Evolutionary conservation across 2,329 filamentous ascomycete genomes (phyloP), one percentile per base, ranked within the genome.

Genomic region (Aspergillus bombycis): DNA sequence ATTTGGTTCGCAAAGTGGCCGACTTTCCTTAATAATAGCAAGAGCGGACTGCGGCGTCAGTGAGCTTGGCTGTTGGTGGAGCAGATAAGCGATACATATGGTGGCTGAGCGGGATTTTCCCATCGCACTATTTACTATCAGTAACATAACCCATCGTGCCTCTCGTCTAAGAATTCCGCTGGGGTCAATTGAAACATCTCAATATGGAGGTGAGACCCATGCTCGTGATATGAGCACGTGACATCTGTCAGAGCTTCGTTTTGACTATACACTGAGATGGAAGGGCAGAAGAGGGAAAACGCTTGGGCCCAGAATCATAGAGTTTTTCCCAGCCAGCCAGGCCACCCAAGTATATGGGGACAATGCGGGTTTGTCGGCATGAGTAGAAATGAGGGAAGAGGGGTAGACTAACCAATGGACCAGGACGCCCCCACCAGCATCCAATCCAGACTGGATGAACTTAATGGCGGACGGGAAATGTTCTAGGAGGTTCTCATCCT

Each of bases 81-180:
- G 90, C 57, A 98, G 83, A 78, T 94, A 98, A 65, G 95, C 94
- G 62, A 96, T 86, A 60, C 92, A 86, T 68, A 92, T 87, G 36
- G 93, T 90, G 68, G 94, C 91, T 55, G 94, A 98, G 63, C 95
- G 91, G 38, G 94, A 97, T 80, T 96, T 96, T 59, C 95, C 95
- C 89, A 97, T 97, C 26, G 93, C 94, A 84, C 95, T 97, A 57
- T 80, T 50, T 28, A 26, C 12, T 26, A 56, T 67, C 53, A 67
- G 63, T 46, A 30, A 58, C 19, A 12, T 34, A n/a, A 16, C n/a
- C 12, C 26, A 12, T 52, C n/a, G 7, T 16, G 4, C 16, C 4
- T 19, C 19, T 32, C 10, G 4, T 52, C 48, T 32, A n/a, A 23
- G 9, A 19, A 52, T 11, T 30, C 16, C 14, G 4, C 48, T 14